phyloP scores from a whole-genome alignment of 257 asterid species.

The Nicotiana undulata region DNA sequence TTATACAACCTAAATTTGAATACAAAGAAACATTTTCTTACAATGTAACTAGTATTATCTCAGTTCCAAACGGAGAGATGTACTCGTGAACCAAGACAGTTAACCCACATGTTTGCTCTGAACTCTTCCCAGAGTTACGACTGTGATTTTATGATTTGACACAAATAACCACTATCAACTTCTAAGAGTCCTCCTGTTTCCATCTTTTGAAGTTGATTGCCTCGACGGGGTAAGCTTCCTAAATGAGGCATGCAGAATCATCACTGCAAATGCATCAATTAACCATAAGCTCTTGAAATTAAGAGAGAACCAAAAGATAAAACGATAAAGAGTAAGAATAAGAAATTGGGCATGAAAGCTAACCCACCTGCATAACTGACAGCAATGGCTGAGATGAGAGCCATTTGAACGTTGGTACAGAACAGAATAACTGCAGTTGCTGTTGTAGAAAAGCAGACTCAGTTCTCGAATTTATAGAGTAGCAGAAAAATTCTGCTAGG shows the following conservation, averaged over 20 bases:
- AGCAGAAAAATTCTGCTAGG: background rate
- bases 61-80: background rate
- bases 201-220: slow-evolving; percentile 37
- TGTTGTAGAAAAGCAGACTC: slow-evolving; percentile 31
- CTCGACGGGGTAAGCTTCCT: slow-evolving; percentile 71
- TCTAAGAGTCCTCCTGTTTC: slow-evolving; percentile 24
- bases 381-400: slow-evolving; percentile 49
- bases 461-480: background rate
- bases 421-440: slow-evolving; percentile 59
- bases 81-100: background rate
- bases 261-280: slow-evolving; percentile 38
- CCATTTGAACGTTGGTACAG: slow-evolving; percentile 59
- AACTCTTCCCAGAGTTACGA: background rate
- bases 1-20: background rate
- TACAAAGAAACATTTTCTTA: background rate
- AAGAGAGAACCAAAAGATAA: background rate
- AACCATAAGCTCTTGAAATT: background rate
- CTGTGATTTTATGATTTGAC: background rate
- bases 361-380: slow-evolving; percentile 72
- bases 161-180: slow-evolving; percentile 8
- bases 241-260: slow-evolving; percentile 76
- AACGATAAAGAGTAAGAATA: background rate
- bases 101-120: background rate
- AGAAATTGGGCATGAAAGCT: background rate
- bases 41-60: background rate